A percentile compares a stretch with the other conserved stretches of the same genome.
These are phyloP conservation scores for Carnegiea gigantea DNA, from an alignment of 179 eudicot genomes.

Conservation along the genomic window DNA sequence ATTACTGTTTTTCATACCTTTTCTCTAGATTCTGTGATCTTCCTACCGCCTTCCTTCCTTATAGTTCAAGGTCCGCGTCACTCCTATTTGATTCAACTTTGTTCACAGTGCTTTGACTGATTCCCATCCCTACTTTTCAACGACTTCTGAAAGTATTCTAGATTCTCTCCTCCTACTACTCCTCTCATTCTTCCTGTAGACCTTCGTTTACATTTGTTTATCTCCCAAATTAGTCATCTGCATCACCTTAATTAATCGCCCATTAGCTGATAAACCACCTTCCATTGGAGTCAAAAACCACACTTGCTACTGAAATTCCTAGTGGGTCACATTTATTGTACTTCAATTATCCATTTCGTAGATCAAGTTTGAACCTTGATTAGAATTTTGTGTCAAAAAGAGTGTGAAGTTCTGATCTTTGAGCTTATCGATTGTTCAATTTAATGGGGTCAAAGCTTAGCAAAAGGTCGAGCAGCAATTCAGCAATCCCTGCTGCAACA, in stretches of 20 bases:
- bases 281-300: background rate
- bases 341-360: background rate
- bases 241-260: background rate
- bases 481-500: constrained; percentile 25
- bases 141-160: background rate
- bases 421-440: constrained; percentile 5
- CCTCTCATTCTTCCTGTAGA: background rate
- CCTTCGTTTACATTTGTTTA: background rate
- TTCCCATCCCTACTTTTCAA: background rate
- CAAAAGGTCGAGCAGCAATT: constrained; percentile 26
- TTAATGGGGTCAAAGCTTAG: constrained; percentile 37
- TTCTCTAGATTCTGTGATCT: background rate
- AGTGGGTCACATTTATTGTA: background rate
- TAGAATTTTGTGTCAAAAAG: background rate
- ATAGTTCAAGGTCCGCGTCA: background rate
- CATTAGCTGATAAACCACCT: constrained; percentile 6
- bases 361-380: constrained; percentile 25
- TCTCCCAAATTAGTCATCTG: background rate
- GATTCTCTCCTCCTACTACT: background rate
- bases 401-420: constrained; percentile 8
- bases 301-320: constrained; percentile 4
- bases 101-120: constrained; percentile 17
- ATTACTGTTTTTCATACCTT: too few relatives aligned
- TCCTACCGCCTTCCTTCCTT: background rate
- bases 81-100: background rate